Evolutionary conservation across 2,329 filamentous ascomycete genomes (phyloP).

Genomic region (Beauveria medogensis): DNA sequence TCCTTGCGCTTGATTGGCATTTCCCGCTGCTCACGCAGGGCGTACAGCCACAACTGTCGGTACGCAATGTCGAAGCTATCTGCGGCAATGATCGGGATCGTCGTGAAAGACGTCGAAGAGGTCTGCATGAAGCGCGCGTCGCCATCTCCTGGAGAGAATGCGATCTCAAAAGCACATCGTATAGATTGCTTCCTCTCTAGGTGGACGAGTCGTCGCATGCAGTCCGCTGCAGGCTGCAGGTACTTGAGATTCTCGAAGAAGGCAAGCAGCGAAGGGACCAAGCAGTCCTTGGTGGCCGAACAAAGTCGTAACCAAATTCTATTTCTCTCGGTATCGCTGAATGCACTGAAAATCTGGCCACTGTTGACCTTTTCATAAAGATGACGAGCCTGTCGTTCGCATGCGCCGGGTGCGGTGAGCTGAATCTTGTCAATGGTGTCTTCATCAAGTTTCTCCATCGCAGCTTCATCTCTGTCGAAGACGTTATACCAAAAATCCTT

Average conservation of each 20-base stretch:
- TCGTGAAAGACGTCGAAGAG: background rate
- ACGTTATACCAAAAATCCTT: slow-evolving; percentile 24
- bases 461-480: slow-evolving; percentile 18
- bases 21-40: slow-evolving; percentile 9
- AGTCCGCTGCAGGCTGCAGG: no score
- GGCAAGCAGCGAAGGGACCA: no score
- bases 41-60: slow-evolving; percentile 11
- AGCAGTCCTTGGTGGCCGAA: no score
- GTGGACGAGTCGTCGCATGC: no score
- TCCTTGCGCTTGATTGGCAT: slow-evolving; percentile 6
- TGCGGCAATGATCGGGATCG: background rate
- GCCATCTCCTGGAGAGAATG: background rate
- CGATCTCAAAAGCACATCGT: no score
- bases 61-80: slow-evolving; percentile 11
- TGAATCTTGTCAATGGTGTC: slow-evolving; percentile 26
- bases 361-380: no score
- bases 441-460: slow-evolving; percentile 22
- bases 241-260: no score
- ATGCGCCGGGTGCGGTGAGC: slow-evolving; percentile 22
- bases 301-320: no score
- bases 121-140: slow-evolving; percentile 6
- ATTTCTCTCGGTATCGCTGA: no score
- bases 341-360: no score
- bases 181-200: no score
- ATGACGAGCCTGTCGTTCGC: background rate